Percentiles rank a stretch among this genome's conserved stretches.
Evolutionary conservation across 768 basidiomycete genomes (phyloP).

Genomic region (Tulasnella sp.): DNA sequence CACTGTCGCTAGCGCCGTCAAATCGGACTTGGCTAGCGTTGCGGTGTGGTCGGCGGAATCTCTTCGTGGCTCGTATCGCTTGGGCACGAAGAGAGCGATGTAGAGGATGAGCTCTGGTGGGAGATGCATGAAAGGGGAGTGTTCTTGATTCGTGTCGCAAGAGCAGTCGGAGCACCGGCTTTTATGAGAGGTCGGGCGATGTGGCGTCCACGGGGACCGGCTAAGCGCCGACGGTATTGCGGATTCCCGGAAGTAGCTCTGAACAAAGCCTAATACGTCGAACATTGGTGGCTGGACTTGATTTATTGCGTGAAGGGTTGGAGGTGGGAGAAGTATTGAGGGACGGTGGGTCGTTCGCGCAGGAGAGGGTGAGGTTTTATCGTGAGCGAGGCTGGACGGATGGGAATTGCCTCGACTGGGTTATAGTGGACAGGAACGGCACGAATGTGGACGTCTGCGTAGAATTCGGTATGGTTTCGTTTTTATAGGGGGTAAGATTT

Average conservation of each 20-base stretch:
- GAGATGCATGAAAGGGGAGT: conserved; percentile 8
- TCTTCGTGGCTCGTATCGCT: conserved; percentile 20
- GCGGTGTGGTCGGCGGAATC: not conserved
- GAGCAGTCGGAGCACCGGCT: not conserved
- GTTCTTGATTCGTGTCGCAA: not conserved
- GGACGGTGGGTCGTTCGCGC: not conserved
- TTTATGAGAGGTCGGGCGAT: not conserved
- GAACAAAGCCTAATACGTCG: not conserved
- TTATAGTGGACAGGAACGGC: not conserved
- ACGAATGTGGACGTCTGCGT: not conserved
- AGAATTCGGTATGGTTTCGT: not conserved
- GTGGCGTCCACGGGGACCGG: not conserved
- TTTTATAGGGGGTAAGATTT: not conserved
- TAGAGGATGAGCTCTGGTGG: conserved; percentile 24
- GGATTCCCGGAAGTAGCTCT: not conserved
- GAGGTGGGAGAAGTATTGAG: not conserved
- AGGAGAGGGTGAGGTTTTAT: not conserved
- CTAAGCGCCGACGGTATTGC: not conserved
- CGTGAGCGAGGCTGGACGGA: not conserved
- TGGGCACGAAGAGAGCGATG: conserved; percentile 19
- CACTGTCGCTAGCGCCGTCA: conserved; percentile 16
- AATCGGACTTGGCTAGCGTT: conserved; percentile 17
- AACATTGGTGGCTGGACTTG: not conserved
- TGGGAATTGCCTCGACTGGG: not conserved
- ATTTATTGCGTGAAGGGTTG: not conserved